phyloP scores from a whole-genome alignment of 2,329 filamentous ascomycete genomes.

The Clonostachys solani region DNA sequence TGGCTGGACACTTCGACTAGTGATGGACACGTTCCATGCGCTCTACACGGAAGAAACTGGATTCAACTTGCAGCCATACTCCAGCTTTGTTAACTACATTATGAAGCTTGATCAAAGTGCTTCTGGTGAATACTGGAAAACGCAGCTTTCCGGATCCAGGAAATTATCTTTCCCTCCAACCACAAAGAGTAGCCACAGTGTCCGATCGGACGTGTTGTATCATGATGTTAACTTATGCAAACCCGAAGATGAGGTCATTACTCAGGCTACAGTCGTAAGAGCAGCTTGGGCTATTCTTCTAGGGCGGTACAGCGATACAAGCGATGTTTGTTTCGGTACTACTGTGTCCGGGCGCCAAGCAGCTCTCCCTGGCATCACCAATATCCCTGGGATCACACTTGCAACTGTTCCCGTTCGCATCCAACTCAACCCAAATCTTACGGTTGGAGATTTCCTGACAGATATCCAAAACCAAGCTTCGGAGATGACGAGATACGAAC shows the following conservation, averaged over 20 bases:
- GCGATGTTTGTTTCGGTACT: constrained; percentile 17
- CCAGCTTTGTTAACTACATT: constrained; percentile 34
- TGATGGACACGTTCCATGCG: constrained; percentile 1
- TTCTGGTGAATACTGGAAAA: not conserved
- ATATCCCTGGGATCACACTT: constrained; percentile 8
- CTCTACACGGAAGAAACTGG: not conserved
- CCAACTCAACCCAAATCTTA: constrained; percentile 1
- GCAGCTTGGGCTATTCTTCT: constrained; percentile 2
- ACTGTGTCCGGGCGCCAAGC: constrained; percentile 11
- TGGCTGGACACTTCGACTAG: constrained; percentile 5
- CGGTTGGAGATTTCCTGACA: constrained; percentile 5
- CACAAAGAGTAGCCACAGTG: not conserved
- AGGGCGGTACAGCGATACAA: constrained; percentile 20
- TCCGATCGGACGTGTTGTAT: not conserved
- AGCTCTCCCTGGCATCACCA: constrained; percentile 3
- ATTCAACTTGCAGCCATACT: constrained; percentile 17
- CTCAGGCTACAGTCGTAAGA: constrained; percentile 8
- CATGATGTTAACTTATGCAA: not conserved
- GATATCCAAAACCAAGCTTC: constrained; percentile 3
- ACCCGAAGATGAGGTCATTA: not conserved
- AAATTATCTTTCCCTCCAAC: constrained; percentile 1
- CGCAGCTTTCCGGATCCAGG: constrained; percentile 1
- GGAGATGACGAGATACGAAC: constrained; percentile 7
- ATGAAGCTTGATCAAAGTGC: constrained; percentile 15
- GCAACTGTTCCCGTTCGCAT: constrained; percentile 8